phyloP scores from a whole-genome alignment of 768 basidiomycete species.

The Cytidiella melzeri region DNA sequence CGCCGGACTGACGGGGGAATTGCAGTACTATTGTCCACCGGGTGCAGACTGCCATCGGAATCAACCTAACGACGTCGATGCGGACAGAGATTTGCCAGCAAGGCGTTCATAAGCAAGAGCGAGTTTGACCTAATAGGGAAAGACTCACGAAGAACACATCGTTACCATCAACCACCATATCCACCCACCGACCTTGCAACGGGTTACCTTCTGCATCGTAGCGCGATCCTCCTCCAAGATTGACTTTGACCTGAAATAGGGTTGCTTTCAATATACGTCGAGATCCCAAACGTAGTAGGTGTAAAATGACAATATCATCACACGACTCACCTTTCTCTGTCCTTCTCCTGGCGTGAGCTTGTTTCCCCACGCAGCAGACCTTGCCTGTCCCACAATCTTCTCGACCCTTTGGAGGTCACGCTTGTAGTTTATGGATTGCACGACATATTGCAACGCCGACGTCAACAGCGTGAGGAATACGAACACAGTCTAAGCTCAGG shows the following conservation, averaged over 20 bases:
- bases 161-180: conserved; percentile 74
- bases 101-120: conserved; percentile 1
- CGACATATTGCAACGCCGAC: conserved; percentile 74
- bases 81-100: conserved; percentile 8
- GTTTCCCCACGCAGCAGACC: conserved; percentile 74
- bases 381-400: conserved; percentile 53
- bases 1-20: conserved; percentile 46
- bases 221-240: conserved; percentile 47
- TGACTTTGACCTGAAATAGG: conserved; percentile 59
- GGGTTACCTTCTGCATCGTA: conserved; percentile 52
- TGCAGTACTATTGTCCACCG: conserved; percentile 55
- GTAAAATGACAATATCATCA: not conserved
- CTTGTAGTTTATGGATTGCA: conserved; percentile 72
- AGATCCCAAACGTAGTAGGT: not conserved
- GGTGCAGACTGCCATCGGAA: conserved; percentile 47
- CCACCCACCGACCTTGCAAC: conserved; percentile 48
- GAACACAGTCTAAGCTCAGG: conserved; percentile 52
- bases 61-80: conserved; percentile 45
- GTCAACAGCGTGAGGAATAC: conserved; percentile 73
- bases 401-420: conserved; percentile 69
- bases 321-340: conserved; percentile 52
- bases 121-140: too few species aligned
- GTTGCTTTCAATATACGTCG: not conserved
- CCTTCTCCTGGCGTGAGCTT: conserved; percentile 59
- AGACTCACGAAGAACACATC: conserved; percentile 69